Percentiles rank a stretch among this genome's conserved stretches.
Evolutionary conservation across 805 yeast species (phyloP).

Genomic region (Scheffersomyces ergatensis): DNA sequence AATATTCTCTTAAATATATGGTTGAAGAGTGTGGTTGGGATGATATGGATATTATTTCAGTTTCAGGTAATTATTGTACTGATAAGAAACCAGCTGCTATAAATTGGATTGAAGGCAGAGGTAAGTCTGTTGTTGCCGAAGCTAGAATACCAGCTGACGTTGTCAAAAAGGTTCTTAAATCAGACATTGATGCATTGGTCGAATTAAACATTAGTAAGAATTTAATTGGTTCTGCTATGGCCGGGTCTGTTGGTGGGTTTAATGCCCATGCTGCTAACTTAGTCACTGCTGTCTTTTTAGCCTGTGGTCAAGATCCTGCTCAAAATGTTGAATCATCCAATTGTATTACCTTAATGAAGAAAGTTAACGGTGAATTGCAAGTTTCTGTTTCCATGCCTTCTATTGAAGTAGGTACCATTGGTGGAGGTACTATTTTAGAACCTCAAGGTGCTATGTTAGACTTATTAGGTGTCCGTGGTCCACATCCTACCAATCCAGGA

Average conservation of each 20-base stretch:
- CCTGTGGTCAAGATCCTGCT: slow-evolving; percentile 99
- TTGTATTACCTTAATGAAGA: slow-evolving; percentile 92
- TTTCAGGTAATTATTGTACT: slow-evolving; percentile 96
- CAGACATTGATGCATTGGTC: slow-evolving; percentile 89
- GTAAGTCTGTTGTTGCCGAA: slow-evolving; percentile 96
- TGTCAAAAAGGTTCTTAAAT: slow-evolving; percentile 80
- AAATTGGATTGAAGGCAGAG: slow-evolving; percentile 99
- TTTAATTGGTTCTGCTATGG: slow-evolving; percentile 95
- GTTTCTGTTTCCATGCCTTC: slow-evolving; percentile 99
- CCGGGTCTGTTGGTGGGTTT: slow-evolving; percentile 97
- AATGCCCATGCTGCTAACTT: slow-evolving; percentile 98
- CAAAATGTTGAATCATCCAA: slow-evolving; percentile 97
- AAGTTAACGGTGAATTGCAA: slow-evolving; percentile 70
- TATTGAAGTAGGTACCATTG: slow-evolving; percentile 98
- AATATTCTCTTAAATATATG: slow-evolving; percentile 80
- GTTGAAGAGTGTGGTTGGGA: slow-evolving; percentile 85
- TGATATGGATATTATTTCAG: slow-evolving; percentile 90
- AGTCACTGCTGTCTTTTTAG: slow-evolving; percentile 90
- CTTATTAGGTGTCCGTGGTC: slow-evolving; percentile 91
- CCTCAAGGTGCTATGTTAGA: slow-evolving; percentile 98
- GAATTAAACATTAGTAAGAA: slow-evolving; percentile 87
- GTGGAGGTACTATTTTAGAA: slow-evolving; percentile 97
- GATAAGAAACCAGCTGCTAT: slow-evolving; percentile 98
- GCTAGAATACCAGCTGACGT: slow-evolving; percentile 82
- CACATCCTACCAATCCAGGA: slow-evolving; percentile 92